These are phyloP conservation scores for Tinospora cordifolia DNA, from an alignment of 164 flowering plant species.

Conservation along the genomic window DNA sequence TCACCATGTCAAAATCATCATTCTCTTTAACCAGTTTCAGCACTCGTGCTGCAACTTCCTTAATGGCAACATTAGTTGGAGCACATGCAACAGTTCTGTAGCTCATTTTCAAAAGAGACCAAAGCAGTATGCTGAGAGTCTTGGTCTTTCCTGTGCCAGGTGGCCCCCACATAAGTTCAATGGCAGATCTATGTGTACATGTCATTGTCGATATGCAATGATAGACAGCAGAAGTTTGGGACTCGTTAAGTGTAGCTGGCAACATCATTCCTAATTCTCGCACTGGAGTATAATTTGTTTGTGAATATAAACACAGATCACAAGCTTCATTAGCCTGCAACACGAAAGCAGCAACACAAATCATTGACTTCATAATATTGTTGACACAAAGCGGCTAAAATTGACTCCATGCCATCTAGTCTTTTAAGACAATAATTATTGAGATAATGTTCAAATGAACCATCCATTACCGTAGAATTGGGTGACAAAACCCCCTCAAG, in stretches of 20 bases:
- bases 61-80: conserved; percentile 67
- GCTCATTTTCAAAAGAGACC: conserved; percentile 28
- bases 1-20: background rate
- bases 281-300: background rate
- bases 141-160: conserved; percentile 85
- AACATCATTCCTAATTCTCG: conserved; percentile 9
- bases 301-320: conserved; percentile 19
- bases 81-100: conserved; percentile 52
- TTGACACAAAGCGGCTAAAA: background rate
- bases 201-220: conserved; percentile 23
- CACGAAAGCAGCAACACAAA: background rate
- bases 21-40: conserved; percentile 31
- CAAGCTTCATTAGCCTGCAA: conserved; percentile 33
- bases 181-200: conserved; percentile 31
- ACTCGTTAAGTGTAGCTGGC: conserved; percentile 34
- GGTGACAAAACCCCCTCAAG: conserved; percentile 18
- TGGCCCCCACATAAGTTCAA: conserved; percentile 73
- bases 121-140: conserved; percentile 40
- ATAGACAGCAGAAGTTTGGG: conserved; percentile 44
- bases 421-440: background rate
- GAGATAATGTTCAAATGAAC: background rate
- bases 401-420: background rate
- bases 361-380: background rate
- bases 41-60: conserved; percentile 49
- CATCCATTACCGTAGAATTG: conserved; percentile 27